Conservation (phyloP, 768 basidiomycete species). For the Suillus ampliporus region DNA sequence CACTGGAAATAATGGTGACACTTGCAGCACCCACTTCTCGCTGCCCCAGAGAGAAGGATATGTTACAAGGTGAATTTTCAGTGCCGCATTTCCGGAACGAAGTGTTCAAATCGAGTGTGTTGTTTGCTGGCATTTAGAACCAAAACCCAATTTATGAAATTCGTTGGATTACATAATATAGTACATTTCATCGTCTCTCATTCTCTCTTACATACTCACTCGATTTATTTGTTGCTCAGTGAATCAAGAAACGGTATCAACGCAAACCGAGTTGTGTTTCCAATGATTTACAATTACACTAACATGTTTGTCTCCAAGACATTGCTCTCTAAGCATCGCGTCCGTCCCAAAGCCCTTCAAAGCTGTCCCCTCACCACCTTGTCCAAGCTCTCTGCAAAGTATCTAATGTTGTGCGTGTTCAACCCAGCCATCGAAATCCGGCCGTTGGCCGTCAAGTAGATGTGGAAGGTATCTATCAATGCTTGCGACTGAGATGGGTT, state of each 20-base stretch:
- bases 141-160: neutral
- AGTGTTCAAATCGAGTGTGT: too few species aligned
- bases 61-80: neutral
- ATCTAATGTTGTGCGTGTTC: constrained; percentile 78
- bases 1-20: too few species aligned
- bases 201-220: too few species aligned
- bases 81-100: neutral
- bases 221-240: too few species aligned
- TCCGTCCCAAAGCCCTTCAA: constrained; percentile 21
- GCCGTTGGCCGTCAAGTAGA: constrained; percentile 88
- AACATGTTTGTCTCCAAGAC: neutral
- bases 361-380: constrained; percentile 60
- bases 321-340: neutral
- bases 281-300: neutral
- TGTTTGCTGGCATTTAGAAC: too few species aligned
- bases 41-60: neutral
- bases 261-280: neutral
- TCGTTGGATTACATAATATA: too few species aligned
- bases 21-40: too few species aligned
- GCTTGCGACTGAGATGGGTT: constrained; percentile 65
- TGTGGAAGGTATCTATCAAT: constrained; percentile 73
- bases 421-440: constrained; percentile 95
- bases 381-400: constrained; percentile 77
- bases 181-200: too few species aligned
- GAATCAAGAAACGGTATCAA: too few species aligned